Evolutionary conservation across 768 basidiomycete species (phyloP).

Genomic region (Pulveroboletus sp.): DNA sequence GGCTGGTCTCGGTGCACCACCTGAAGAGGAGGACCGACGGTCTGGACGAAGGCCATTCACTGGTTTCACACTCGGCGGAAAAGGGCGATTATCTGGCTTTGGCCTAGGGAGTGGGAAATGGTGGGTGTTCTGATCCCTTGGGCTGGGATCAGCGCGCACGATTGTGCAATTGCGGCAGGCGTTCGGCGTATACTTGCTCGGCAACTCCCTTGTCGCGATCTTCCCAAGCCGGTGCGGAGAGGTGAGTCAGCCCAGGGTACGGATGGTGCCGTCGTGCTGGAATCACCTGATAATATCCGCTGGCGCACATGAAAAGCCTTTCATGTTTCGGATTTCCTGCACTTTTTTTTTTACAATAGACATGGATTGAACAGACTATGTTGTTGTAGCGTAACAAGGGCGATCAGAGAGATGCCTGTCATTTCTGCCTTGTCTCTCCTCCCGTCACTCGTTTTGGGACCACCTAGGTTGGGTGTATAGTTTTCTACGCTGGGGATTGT

Average conservation of each 20-base stretch:
- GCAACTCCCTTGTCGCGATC: conserved; percentile 7
- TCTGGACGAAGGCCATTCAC: conserved; percentile 18
- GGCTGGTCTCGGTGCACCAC: conserved; percentile 64
- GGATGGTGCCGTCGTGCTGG: not conserved
- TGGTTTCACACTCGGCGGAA: conserved; percentile 16
- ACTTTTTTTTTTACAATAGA: conserved; percentile 19
- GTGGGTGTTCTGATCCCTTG: conserved; percentile 27
- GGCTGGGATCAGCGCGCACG: not conserved
- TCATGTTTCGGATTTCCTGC: conserved; percentile 11
- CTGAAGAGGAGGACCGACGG: conserved; percentile 41
- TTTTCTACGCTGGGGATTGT: conserved; percentile 1
- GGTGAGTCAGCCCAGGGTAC: conserved; percentile 24
- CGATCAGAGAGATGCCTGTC: conserved; percentile 9
- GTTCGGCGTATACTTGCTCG: conserved; percentile 1
- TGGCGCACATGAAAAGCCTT: conserved; percentile 6
- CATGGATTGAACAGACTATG: conserved; percentile 23
- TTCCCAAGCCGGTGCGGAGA: conserved; percentile 4
- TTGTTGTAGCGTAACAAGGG: conserved; percentile 9
- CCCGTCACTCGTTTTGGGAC: conserved; percentile 16
- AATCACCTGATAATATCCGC: conserved; percentile 4
- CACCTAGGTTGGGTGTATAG: conserved; percentile 7
- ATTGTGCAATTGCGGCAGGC: conserved; percentile 1
- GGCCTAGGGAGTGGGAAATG: conserved; percentile 32
- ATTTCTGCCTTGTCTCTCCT: conserved; percentile 1
- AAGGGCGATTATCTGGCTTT: conserved; percentile 19